Evolutionary conservation across 139 green algal species (phyloP), one percentile per base, ranked within the genome.

Genomic region (Mesotaenium endlicherianum): DNA sequence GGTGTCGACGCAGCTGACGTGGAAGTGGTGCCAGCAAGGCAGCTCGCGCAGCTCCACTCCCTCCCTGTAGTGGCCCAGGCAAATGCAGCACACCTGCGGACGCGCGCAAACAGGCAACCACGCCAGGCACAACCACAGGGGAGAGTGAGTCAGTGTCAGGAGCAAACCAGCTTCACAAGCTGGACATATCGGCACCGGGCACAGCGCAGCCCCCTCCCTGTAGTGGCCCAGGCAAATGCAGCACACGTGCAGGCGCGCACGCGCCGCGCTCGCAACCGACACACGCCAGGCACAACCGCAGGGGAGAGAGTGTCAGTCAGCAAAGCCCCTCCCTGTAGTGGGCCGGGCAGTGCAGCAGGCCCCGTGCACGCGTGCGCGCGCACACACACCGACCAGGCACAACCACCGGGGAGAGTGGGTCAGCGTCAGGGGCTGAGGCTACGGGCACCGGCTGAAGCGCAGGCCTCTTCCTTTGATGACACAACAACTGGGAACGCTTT

Each of bases 11-110:
- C 85, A 89, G 14, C 14, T 50, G 31, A 26, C 26, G 53, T 89
- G 85, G 83, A 89, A 89, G 50, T 77, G 71, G 85, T 89, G 85
- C n/a, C 41, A 53, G 82, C 85, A 89, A 8, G 83, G 85, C 59
- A 89, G 72, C 72, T 64, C 43, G 5, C 70, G 42, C 17, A 89
- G 60, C 72, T 89, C 68, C 41, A 67, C 47, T n/a, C 74, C 83
- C n/a, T 89, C 81, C 30, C 45, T 36, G 60, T 89, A 89, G 3
- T 84, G 43, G 14, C 30, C 83, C 57, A 89, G n/a, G 74, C 85
- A 89, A 47, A 89, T 89, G 45, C 38, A 81, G 68, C 85, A 89
- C 31, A 89, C 57, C 69, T 83, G 70, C 16, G 30, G 17, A 83
- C 39, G n/a, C 42, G n/a, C 8, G 11, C 36, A 74, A 74, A 64